A percentile compares a stretch with the other conserved stretches of the same genome.
These are phyloP conservation scores for Diutina catenulata DNA, from an alignment of 1,139 yeast species.

Conservation along the genomic window DNA sequence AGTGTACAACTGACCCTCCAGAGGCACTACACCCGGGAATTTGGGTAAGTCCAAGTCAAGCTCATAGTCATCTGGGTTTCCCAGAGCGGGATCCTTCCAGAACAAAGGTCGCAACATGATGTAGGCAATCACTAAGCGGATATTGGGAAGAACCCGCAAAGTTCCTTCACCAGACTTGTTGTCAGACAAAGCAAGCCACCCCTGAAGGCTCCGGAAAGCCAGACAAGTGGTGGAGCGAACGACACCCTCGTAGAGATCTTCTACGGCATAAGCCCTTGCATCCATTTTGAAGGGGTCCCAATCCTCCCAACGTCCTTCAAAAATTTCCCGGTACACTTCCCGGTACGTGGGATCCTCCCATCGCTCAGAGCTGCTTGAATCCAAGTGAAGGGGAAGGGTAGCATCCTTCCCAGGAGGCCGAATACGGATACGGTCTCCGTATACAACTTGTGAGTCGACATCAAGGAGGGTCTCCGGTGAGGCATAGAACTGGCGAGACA, in stretches of 20 bases:
- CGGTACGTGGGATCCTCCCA: conserved; percentile 33
- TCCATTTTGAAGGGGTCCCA: conserved; percentile 32
- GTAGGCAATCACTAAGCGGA: conserved; percentile 28
- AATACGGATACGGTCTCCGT: conserved; percentile 29
- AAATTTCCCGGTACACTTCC: conserved; percentile 24
- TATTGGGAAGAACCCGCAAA: conserved; percentile 26
- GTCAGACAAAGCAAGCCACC: conserved; percentile 32
- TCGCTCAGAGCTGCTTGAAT: conserved; percentile 35
- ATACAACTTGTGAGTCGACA: conserved; percentile 19
- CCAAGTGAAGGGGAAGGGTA: conserved; percentile 26
- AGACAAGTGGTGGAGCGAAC: conserved; percentile 15
- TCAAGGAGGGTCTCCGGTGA: conserved; percentile 10
- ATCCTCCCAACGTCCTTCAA: conserved; percentile 35
- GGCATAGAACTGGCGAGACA: conserved; percentile 25
- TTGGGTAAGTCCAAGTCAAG: conserved; percentile 13
- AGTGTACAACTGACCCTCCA: conserved; percentile 18
- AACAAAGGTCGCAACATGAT: conserved; percentile 34
- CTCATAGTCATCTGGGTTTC: conserved; percentile 13
- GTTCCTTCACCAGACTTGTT: conserved; percentile 34
- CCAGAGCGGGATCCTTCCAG: conserved; percentile 14
- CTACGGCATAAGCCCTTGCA: conserved; percentile 22
- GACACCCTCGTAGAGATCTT: conserved; percentile 21
- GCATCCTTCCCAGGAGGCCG: conserved; percentile 26
- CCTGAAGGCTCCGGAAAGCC: conserved; percentile 36
- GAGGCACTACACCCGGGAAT: conserved; percentile 20